Percentiles rank a stretch among this genome's conserved stretches.
Evolutionary conservation across 148 eudicot genomes (phyloP).

Genomic region (Chenopodium suecicum): DNA sequence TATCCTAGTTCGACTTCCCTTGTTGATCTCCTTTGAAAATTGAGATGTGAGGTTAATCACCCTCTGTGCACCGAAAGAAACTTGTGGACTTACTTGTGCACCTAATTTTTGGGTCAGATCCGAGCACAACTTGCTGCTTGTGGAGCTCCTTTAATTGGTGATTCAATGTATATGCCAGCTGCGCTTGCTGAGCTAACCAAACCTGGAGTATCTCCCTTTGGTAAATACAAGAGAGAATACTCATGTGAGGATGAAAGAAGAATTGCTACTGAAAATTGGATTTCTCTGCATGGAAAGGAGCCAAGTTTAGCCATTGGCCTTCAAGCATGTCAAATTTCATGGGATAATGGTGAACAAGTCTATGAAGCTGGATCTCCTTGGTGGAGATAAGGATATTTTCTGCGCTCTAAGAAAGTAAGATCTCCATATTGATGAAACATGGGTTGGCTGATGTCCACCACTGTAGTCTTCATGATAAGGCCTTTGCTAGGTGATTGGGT

Average conservation of each 20-base stretch:
- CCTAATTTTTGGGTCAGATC: slow-evolving; percentile 41
- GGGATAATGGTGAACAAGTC: slow-evolving; percentile 68
- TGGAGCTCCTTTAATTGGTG: slow-evolving; percentile 91
- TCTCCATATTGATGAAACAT: not conserved
- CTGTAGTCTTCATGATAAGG: not conserved
- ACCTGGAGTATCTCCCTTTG: slow-evolving; percentile 77
- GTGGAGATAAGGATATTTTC: slow-evolving; percentile 58
- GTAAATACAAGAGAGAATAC: slow-evolving; percentile 40
- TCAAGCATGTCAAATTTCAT: slow-evolving; percentile 92
- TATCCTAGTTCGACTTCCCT: not conserved
- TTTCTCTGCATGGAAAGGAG: slow-evolving; percentile 76
- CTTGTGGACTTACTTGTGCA: not conserved
- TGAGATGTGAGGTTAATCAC: not conserved
- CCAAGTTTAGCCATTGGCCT: slow-evolving; percentile 85
- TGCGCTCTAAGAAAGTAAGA: not conserved
- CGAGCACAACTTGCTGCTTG: slow-evolving; percentile 91
- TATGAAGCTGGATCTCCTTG: slow-evolving; percentile 87
- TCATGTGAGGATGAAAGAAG: slow-evolving; percentile 42
- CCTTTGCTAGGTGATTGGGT: not conserved
- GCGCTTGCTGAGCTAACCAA: slow-evolving; percentile 51
- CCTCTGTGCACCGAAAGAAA: not conserved
- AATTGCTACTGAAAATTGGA: slow-evolving; percentile 59
- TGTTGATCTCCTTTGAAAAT: not conserved
- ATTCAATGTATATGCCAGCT: slow-evolving; percentile 95
- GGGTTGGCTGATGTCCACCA: not conserved